These are phyloP conservation scores for Phytophthora kernoviae DNA, from an alignment of 352 stramenopile species.

Conservation along the genomic window DNA sequence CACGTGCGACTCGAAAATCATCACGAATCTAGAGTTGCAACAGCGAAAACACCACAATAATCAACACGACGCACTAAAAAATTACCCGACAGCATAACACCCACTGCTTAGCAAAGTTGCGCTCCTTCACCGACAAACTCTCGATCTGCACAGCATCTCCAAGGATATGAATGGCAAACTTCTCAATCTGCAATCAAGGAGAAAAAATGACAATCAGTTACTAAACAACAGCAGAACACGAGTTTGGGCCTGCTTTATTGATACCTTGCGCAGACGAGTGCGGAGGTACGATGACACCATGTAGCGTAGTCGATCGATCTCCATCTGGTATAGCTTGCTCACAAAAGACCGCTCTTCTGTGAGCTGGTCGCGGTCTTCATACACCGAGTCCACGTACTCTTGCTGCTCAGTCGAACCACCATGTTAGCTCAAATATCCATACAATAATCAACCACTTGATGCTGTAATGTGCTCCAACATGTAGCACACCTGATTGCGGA, in stretches of 20 bases:
- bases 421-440: not conserved
- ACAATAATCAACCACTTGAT: too few species aligned
- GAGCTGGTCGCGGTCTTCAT: conserved; percentile 60
- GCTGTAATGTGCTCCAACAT: not conserved
- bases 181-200: conserved; percentile 60
- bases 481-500: conserved; percentile 70
- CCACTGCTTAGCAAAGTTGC: conserved; percentile 77
- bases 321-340: conserved; percentile 90
- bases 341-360: conserved; percentile 83
- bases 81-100: conserved; percentile 7
- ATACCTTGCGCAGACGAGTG: conserved; percentile 74
- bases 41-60: not conserved
- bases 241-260: not conserved
- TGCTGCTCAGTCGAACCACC: conserved; percentile 44
- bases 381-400: conserved; percentile 84
- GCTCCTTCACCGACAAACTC: conserved; percentile 74
- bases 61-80: conserved; percentile 5
- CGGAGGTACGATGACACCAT: conserved; percentile 86
- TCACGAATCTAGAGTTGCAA: conserved; percentile 39
- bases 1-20: conserved; percentile 77
- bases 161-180: conserved; percentile 71
- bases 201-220: not conserved
- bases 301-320: conserved; percentile 87
- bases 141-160: conserved; percentile 44
- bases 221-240: not conserved